phyloP scores from a whole-genome alignment of 179 eudicot species.

The Sideroxylon spinosum region DNA sequence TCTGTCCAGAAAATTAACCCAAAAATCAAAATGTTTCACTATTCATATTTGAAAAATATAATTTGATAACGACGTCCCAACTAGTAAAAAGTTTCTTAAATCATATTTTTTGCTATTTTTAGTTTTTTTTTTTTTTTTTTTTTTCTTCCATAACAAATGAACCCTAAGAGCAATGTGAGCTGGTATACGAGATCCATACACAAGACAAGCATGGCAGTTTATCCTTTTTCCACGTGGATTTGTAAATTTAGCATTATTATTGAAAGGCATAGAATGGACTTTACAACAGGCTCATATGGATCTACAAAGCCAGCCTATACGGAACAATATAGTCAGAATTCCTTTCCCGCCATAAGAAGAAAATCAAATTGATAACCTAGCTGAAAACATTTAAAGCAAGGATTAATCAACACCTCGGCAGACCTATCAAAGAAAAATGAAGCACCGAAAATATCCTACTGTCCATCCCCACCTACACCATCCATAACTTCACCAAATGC shows the following conservation, averaged over 20 bases:
- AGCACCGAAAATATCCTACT: conserved; percentile 80
- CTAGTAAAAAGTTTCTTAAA: too few species aligned
- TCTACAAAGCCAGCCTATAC: conserved; percentile 78
- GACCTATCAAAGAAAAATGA: conserved; percentile 97
- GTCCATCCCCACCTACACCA: conserved; percentile 94
- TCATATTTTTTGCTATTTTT: too few species aligned
- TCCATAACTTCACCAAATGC: conserved; percentile 89
- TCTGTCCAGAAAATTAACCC: too few species aligned
- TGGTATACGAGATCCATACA: conserved; percentile 96
- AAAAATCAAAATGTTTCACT: too few species aligned
- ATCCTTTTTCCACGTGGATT: conserved; percentile 56
- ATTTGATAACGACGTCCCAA: too few species aligned
- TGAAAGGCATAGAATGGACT: conserved; percentile 65
- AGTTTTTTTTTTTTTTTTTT: too few species aligned
- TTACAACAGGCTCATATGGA: conserved; percentile 48
- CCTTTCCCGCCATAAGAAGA: background rate
- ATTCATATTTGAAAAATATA: too few species aligned
- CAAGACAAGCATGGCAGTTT: conserved; percentile 55
- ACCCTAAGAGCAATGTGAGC: conserved; percentile 81
- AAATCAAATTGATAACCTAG: background rate
- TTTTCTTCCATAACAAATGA: too few species aligned
- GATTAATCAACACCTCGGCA: conserved; percentile 61
- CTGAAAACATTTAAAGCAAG: background rate
- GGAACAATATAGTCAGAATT: conserved; percentile 4
- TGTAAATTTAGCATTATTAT: conserved; percentile 56